Percentiles rank a stretch among this genome's conserved stretches.
phyloP scores from a whole-genome alignment of 148 eudicot genomes.

The Talinum fruticosum region DNA sequence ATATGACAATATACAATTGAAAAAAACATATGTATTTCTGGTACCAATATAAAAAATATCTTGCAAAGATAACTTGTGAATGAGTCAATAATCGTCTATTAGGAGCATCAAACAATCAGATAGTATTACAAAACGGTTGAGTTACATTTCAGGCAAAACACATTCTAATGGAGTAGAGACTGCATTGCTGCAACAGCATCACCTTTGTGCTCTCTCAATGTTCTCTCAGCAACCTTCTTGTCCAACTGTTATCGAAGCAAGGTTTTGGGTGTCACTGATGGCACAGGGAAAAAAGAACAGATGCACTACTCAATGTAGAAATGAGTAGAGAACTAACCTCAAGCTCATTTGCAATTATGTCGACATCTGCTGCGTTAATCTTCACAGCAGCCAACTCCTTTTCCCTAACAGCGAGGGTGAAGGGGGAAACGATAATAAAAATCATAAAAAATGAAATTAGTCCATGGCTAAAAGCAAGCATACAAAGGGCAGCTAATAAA shows the following conservation, averaged over 20 bases:
- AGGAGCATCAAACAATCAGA: neutral
- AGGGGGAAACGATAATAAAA: neutral
- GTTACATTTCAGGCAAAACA: neutral
- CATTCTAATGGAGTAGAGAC: slow-evolving; percentile 47
- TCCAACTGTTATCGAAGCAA: slow-evolving; percentile 49
- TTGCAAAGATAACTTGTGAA: neutral
- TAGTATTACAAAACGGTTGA: neutral
- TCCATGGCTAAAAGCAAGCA: neutral
- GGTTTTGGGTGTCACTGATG: neutral
- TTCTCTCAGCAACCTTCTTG: slow-evolving; percentile 94
- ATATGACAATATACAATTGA: too few species aligned
- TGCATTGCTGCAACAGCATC: slow-evolving; percentile 91
- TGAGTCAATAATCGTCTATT: neutral
- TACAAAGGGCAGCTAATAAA: neutral
- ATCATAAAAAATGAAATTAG: neutral
- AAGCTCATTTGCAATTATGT: slow-evolving; percentile 84
- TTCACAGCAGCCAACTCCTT: slow-evolving; percentile 96
- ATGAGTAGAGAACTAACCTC: slow-evolving; percentile 52
- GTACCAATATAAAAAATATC: too few species aligned
- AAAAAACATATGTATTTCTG: too few species aligned
- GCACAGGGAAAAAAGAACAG: neutral
- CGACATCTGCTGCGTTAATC: slow-evolving; percentile 84
- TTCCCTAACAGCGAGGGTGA: slow-evolving; percentile 44
- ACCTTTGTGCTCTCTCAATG: slow-evolving; percentile 95
- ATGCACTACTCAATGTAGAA: neutral